Conservation (phyloP, 176 grass and related monocot species). For the Avena sativa region DNA sequence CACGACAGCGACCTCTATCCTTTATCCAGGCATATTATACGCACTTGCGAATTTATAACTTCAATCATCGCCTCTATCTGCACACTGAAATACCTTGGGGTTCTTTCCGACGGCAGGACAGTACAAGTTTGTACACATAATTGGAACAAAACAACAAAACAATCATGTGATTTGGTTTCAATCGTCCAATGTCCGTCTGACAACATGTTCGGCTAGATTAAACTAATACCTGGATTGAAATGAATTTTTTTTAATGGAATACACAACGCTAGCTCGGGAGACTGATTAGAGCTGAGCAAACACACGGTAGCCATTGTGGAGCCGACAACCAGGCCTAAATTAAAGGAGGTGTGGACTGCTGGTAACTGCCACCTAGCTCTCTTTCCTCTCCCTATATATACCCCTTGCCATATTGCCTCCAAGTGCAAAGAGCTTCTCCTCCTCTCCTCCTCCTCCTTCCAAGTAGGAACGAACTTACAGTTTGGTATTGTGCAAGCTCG, state of each 20-base stretch:
- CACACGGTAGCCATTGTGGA: conserved; percentile 23
- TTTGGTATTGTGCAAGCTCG: conserved; percentile 1
- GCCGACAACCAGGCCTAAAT: conserved; percentile 53
- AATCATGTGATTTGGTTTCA: conserved; percentile 32
- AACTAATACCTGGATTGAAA: not conserved
- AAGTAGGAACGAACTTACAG: not conserved
- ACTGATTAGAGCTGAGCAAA: conserved; percentile 19
- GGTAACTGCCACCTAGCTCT: conserved; percentile 40
- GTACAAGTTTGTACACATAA: conserved; percentile 15
- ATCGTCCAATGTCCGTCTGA: conserved; percentile 46
- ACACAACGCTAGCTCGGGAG: not conserved
- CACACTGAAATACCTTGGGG: not conserved
- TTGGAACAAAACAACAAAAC: conserved; percentile 30
- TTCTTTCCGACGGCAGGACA: not conserved
- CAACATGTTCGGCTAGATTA: conserved; percentile 43
- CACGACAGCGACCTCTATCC: conserved; percentile 47
- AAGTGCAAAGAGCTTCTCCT: conserved; percentile 35
- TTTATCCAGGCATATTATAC: conserved; percentile 48
- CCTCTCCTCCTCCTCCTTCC: not conserved
- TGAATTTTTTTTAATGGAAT: not conserved
- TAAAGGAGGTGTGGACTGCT: conserved; percentile 44
- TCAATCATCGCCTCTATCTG: conserved; percentile 29
- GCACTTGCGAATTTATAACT: conserved; percentile 40
- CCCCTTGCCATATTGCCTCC: not conserved
- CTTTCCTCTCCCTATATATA: conserved; percentile 51